A percentile compares a stretch with the other conserved stretches of the same genome.
Conservation (phyloP, 73 alveolate species). For the Stentor roeselii region DNA sequence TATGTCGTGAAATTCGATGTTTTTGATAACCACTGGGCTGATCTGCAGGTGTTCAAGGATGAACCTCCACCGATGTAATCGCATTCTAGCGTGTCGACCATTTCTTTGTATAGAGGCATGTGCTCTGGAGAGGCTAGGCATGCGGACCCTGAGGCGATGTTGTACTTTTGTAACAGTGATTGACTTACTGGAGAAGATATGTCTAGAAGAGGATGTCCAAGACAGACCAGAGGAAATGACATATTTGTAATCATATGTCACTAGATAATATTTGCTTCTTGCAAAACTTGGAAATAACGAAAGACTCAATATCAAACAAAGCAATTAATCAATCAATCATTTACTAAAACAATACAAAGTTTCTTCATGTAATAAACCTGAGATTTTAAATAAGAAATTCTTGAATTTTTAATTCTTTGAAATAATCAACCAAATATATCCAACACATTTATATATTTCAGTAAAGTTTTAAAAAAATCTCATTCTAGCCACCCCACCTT, state of each 20-base stretch:
- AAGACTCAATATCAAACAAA: too few relatives aligned
- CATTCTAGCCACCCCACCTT: too few relatives aligned
- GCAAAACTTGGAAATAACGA: too few relatives aligned
- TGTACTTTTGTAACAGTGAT: constrained; percentile 41
- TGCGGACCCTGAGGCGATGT: constrained; percentile 44
- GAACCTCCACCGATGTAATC: constrained; percentile 65
- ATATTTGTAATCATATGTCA: background rate
- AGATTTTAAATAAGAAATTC: too few relatives aligned
- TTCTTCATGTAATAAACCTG: too few relatives aligned
- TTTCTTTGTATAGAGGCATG: constrained; percentile 54
- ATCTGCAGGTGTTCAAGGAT: constrained; percentile 53
- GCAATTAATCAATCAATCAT: too few relatives aligned
- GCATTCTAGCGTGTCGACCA: constrained; percentile 41
- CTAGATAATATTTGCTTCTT: too few relatives aligned
- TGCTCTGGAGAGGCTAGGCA: constrained; percentile 62
- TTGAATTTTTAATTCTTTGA: too few relatives aligned
- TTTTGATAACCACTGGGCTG: constrained; percentile 52
- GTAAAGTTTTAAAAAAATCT: too few relatives aligned
- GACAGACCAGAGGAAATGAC: constrained; percentile 36
- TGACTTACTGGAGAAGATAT: constrained; percentile 48
- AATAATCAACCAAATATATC: too few relatives aligned
- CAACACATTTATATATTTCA: too few relatives aligned
- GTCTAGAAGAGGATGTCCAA: constrained; percentile 73
- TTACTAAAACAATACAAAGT: too few relatives aligned
- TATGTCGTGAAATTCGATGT: constrained; percentile 28